Evolutionary conservation across 2,329 filamentous ascomycete genomes (phyloP).

Genomic region (Akanthomyces uredinophilus): DNA sequence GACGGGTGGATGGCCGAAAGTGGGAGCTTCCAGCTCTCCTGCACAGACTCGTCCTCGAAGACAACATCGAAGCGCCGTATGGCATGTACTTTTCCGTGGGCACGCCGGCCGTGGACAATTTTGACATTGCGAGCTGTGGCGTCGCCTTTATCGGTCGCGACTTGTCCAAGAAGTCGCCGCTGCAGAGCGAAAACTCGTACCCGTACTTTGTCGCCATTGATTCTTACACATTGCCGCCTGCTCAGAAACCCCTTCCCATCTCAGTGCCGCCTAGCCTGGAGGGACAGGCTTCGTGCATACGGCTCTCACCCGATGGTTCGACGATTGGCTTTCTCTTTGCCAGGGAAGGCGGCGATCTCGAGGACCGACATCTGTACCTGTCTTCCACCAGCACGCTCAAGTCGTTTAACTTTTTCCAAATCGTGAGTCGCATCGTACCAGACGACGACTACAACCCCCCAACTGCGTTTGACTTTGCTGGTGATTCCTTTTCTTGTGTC

Average conservation of each 20-base stretch:
- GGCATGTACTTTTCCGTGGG: conserved; percentile 21
- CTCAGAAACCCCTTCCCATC: conserved; percentile 22
- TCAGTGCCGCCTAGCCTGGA: conserved; percentile 15
- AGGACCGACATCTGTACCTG: conserved; percentile 27
- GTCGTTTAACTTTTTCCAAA: conserved; percentile 9
- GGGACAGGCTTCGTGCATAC: conserved; percentile 22
- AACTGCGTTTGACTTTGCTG: conserved; percentile 30
- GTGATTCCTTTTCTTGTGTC: conserved; percentile 29
- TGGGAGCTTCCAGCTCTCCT: conserved; percentile 29
- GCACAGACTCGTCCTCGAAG: conserved; percentile 28
- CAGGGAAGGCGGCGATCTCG: conserved; percentile 20
- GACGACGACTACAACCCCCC: conserved; percentile 27
- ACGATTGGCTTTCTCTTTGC: conserved; percentile 31
- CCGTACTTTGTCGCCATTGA: conserved; percentile 31
- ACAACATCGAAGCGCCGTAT: conserved; percentile 28
- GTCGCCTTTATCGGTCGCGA: conserved; percentile 30
- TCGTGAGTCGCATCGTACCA: conserved; percentile 2
- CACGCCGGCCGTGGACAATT: conserved; percentile 21
- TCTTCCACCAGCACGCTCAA: conserved; percentile 23
- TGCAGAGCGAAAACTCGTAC: conserved; percentile 17
- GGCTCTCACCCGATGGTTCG: conserved; percentile 33
- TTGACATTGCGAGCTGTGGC: conserved; percentile 31
- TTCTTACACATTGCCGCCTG: conserved; percentile 25
- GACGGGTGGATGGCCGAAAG: conserved; percentile 17
- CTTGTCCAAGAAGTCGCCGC: conserved; percentile 11